phyloP scores from a whole-genome alignment of 129 eudicot species.

The Erigeron canadensis region DNA sequence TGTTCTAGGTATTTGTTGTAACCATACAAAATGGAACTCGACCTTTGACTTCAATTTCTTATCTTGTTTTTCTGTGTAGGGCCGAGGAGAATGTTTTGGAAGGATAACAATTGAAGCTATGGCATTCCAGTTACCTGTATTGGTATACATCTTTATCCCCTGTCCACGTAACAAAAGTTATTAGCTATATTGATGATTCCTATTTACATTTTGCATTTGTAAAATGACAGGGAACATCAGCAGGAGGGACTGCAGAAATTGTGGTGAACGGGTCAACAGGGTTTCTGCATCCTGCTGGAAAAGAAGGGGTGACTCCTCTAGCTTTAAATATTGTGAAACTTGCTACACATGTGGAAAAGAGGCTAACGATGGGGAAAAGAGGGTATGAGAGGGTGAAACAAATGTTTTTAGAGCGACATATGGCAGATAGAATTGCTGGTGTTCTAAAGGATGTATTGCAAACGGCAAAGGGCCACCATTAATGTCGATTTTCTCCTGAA shows the following conservation, averaged over 20 bases:
- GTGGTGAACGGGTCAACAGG: slow-evolving; percentile 79
- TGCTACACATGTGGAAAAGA: slow-evolving; percentile 60
- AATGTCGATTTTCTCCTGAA: background rate
- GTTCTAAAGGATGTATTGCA: slow-evolving; percentile 64
- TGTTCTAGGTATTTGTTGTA: background rate
- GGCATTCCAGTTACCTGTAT: slow-evolving; percentile 84
- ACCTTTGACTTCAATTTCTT: background rate
- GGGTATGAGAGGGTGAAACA: slow-evolving; percentile 79
- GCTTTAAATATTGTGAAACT: slow-evolving; percentile 67
- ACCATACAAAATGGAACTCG: background rate
- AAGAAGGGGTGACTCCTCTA: slow-evolving; percentile 73
- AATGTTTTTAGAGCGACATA: slow-evolving; percentile 72
- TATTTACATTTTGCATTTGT: background rate
- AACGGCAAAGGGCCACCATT: slow-evolving; percentile 31
- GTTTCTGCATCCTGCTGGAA: slow-evolving; percentile 71
- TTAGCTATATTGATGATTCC: background rate
- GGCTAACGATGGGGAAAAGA: slow-evolving; percentile 68
- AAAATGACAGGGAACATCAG: slow-evolving; percentile 74
- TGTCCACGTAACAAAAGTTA: background rate
- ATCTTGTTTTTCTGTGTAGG: slow-evolving; percentile 35
- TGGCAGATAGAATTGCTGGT: slow-evolving; percentile 65
- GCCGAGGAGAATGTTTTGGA: slow-evolving; percentile 86
- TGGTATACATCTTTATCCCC: slow-evolving; percentile 37
- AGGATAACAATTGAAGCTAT: slow-evolving; percentile 89
- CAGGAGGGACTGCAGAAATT: slow-evolving; percentile 87